A percentile compares a stretch with the other conserved stretches of the same genome.
Conservation (phyloP, 345 rosid species). For the Bruguiera sexangula region DNA sequence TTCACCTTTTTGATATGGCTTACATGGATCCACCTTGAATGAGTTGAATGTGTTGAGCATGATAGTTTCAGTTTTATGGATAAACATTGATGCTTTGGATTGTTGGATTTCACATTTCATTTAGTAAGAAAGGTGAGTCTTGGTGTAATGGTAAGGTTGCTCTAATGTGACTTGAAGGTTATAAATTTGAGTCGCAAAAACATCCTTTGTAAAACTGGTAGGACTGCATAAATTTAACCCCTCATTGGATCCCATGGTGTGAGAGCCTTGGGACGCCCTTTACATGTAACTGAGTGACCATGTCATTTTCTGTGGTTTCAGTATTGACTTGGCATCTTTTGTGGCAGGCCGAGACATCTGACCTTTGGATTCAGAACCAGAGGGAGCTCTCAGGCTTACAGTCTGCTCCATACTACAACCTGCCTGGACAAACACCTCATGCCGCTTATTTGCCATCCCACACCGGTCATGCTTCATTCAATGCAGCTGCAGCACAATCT, state of each 20-base stretch:
- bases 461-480: slow-evolving; percentile 72
- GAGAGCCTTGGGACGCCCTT: no score
- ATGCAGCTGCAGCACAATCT: slow-evolving; percentile 76
- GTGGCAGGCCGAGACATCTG: slow-evolving; percentile 79
- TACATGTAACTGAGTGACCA: no score
- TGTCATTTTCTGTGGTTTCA: no score
- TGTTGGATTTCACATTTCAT: background rate
- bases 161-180: no score
- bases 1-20: no score
- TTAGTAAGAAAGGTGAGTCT: background rate
- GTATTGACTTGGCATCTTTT: background rate
- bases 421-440: slow-evolving; percentile 81
- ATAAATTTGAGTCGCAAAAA: no score
- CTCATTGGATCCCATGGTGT: no score
- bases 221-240: no score
- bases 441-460: slow-evolving; percentile 76
- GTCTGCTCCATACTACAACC: slow-evolving; percentile 68
- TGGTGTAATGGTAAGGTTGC: no score
- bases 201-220: no score
- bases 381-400: slow-evolving; percentile 71
- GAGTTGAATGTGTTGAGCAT: background rate
- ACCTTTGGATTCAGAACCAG: slow-evolving; percentile 87
- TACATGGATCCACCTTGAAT: no score
- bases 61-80: background rate
- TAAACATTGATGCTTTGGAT: background rate